Conservation (phyloP, 1,139 yeast genomes). For the Geotrichum klebahnii region DNA sequence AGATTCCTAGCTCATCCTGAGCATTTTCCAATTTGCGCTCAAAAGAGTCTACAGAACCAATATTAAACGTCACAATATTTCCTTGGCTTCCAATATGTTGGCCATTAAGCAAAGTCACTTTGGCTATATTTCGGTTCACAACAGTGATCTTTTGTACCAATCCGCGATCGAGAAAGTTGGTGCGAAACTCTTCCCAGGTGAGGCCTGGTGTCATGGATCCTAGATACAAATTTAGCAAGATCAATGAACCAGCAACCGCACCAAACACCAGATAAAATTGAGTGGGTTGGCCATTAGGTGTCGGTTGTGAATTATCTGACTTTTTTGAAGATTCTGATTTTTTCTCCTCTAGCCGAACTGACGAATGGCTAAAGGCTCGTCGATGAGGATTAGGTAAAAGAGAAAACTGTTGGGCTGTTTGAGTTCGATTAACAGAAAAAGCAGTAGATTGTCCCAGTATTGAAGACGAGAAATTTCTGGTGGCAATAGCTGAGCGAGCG, state of each 20-base stretch:
- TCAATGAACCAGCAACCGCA: slow-evolving; percentile 5
- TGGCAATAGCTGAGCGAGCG: slow-evolving; percentile 3
- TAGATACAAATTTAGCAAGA: slow-evolving; percentile 14
- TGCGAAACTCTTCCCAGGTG: slow-evolving; percentile 88
- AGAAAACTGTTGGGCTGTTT: neutral
- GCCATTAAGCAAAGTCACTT: slow-evolving; percentile 39
- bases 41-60: slow-evolving; percentile 85
- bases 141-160: slow-evolving; percentile 72
- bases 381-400: neutral
- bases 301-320: neutral
- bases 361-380: neutral
- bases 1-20: slow-evolving; percentile 68
- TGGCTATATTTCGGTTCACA: slow-evolving; percentile 72
- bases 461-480: neutral
- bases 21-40: slow-evolving; percentile 75
- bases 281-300: slow-evolving; percentile 10
- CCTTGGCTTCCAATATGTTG: slow-evolving; percentile 27
- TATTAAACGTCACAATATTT: slow-evolving; percentile 52
- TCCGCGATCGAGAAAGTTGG: slow-evolving; percentile 75
- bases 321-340: neutral
- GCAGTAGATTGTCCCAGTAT: neutral
- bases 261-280: slow-evolving; percentile 9
- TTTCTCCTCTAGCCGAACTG: neutral
- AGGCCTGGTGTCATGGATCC: slow-evolving; percentile 38
- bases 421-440: neutral